A percentile compares a stretch with the other conserved stretches of the same genome.
These are phyloP conservation scores for Apophysomyces elegans DNA, from an alignment of 371 early-diverging fungal species.

Conservation along the genomic window DNA sequence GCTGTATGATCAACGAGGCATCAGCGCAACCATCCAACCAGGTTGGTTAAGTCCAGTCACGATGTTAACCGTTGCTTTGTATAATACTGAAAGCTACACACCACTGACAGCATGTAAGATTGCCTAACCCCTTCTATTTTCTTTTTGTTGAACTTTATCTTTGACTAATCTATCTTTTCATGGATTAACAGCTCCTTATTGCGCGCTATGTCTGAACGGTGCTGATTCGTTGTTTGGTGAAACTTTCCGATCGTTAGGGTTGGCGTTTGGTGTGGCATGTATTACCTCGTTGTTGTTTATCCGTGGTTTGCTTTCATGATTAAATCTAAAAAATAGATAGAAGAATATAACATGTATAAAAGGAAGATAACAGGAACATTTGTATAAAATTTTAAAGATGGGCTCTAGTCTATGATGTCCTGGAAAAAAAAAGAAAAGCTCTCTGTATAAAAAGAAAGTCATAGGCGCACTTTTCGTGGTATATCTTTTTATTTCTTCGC, in stretches of 20 bases:
- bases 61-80: constrained; percentile 33
- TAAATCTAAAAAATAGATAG: neutral
- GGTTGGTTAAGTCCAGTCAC: constrained; percentile 37
- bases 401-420: too few relatives aligned
- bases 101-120: constrained; percentile 32
- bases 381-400: too few relatives aligned
- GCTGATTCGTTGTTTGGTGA: constrained; percentile 23
- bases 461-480: too few relatives aligned
- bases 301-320: constrained; percentile 16
- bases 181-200: constrained; percentile 26
- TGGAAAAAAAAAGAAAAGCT: too few relatives aligned
- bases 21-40: constrained; percentile 20
- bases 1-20: constrained; percentile 31
- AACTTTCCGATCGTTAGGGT: constrained; percentile 24
- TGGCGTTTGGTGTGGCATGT: constrained; percentile 35
- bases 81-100: constrained; percentile 31
- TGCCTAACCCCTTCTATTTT: neutral
- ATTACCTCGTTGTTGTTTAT: constrained; percentile 31
- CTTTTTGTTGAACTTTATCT: neutral
- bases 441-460: too few relatives aligned
- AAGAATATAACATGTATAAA: neutral
- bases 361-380: too few relatives aligned
- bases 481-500: too few relatives aligned
- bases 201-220: constrained; percentile 40
- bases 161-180: neutral